Percentiles rank a stretch among this genome's conserved stretches.
phyloP scores from a whole-genome alignment of 352 stramenopile species.

The Phytophthora rubi region DNA sequence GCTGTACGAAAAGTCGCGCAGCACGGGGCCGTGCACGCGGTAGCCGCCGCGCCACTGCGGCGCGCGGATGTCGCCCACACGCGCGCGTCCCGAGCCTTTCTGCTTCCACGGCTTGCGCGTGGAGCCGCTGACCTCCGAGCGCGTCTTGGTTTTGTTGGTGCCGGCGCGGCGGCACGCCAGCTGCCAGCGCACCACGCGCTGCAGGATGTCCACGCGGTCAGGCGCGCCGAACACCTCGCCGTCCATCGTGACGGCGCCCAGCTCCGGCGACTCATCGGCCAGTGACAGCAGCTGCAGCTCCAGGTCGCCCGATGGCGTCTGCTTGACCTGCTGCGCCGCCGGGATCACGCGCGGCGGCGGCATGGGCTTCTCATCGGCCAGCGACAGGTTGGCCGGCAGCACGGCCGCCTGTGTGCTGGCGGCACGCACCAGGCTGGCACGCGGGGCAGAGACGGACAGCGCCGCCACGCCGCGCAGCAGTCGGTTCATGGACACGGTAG shows the following conservation, averaged over 20 bases:
- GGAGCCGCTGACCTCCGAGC: slow-evolving; percentile 86
- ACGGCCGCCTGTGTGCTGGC: slow-evolving; percentile 34
- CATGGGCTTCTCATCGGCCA: slow-evolving; percentile 77
- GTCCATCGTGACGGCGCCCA: slow-evolving; percentile 67
- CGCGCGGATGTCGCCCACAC: slow-evolving; percentile 88
- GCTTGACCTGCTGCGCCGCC: slow-evolving; percentile 61
- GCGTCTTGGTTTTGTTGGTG: slow-evolving; percentile 91
- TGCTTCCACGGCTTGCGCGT: slow-evolving; percentile 90
- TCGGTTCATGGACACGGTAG: slow-evolving; percentile 57
- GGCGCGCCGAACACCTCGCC: slow-evolving; percentile 79
- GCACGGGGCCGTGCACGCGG: slow-evolving; percentile 82
- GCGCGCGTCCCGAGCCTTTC: slow-evolving; percentile 85
- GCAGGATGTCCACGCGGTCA: slow-evolving; percentile 84
- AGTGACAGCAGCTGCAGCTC: slow-evolving; percentile 75
- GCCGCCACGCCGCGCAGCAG: slow-evolving; percentile 63
- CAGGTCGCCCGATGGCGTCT: slow-evolving; percentile 64
- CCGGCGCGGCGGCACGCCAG: slow-evolving; percentile 81
- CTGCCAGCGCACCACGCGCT: slow-evolving; percentile 90
- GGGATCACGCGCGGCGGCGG: slow-evolving; percentile 71
- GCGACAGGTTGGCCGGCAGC: slow-evolving; percentile 65
- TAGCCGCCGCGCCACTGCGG: slow-evolving; percentile 89
- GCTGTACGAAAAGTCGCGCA: slow-evolving; percentile 89
- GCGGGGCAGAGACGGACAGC: slow-evolving; percentile 59
- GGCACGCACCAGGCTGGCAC: slow-evolving; percentile 43
- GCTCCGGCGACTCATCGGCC: slow-evolving; percentile 37